These are phyloP conservation scores for Sugiyamaella japonica DNA, from an alignment of 1,139 yeast genomes.

Conservation along the genomic window DNA sequence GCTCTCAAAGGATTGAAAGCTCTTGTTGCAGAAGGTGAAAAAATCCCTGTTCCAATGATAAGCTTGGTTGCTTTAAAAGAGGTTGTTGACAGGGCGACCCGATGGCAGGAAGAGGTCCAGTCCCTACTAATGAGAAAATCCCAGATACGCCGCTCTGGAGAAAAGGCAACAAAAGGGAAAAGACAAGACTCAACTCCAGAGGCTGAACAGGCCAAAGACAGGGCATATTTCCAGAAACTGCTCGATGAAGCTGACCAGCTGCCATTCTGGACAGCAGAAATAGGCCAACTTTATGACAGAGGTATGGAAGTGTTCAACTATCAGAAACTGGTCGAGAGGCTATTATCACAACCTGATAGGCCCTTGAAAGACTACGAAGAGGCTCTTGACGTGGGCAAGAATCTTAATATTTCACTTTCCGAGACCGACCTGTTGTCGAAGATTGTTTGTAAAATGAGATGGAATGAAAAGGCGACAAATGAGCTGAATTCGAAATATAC, in stretches of 20 bases:
- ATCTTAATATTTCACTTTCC: constrained; percentile 58
- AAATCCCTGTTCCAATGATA: constrained; percentile 42
- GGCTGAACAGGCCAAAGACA: constrained; percentile 27
- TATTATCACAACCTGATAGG: constrained; percentile 27
- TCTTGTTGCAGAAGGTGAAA: constrained; percentile 58
- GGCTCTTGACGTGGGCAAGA: constrained; percentile 50
- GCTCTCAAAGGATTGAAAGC: constrained; percentile 49
- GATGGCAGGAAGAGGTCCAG: constrained; percentile 60
- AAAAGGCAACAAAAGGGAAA: constrained; percentile 22
- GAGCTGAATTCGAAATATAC: constrained; percentile 20
- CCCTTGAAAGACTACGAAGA: constrained; percentile 36
- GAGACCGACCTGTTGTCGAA: constrained; percentile 52
- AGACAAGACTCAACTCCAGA: constrained; percentile 11
- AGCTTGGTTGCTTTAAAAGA: constrained; percentile 43
- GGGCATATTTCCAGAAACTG: constrained; percentile 41
- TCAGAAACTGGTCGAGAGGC: constrained; percentile 50
- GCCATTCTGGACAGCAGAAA: constrained; percentile 57
- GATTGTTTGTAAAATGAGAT: constrained; percentile 50
- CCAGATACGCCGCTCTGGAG: constrained; percentile 47
- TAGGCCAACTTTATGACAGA: constrained; percentile 58
- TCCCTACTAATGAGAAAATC: constrained; percentile 50
- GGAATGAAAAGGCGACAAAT: constrained; percentile 48
- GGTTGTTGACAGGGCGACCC: constrained; percentile 49
- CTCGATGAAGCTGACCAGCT: constrained; percentile 51
- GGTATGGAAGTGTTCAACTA: constrained; percentile 56